Evolutionary conservation across 2,329 filamentous ascomycete genomes (phyloP).

Genomic region (Acephala macrosclerotiorum): DNA sequence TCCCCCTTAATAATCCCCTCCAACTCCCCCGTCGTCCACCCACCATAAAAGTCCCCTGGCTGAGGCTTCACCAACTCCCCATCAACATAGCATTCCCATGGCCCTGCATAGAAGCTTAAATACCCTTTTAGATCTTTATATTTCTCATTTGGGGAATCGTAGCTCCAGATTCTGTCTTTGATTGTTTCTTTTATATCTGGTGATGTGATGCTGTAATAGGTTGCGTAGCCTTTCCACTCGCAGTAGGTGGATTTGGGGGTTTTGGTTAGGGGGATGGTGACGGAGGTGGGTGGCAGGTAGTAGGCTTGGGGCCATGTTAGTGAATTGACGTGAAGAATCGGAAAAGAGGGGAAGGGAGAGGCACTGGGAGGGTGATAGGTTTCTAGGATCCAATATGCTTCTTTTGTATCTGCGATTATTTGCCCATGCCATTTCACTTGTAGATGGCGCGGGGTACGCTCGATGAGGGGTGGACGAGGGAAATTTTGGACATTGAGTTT

Average conservation of each 20-base stretch:
- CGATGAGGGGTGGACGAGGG: conserved; percentile 64
- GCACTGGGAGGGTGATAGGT: conserved; percentile 67
- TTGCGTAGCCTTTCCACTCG: conserved; percentile 68
- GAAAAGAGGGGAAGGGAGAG: background rate
- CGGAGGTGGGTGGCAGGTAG: conserved; percentile 61
- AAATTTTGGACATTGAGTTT: conserved; percentile 64
- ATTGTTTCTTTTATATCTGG: conserved; percentile 40
- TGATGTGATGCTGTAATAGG: conserved; percentile 54
- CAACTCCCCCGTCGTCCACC: conserved; percentile 68
- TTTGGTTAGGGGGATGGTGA: conserved; percentile 55
- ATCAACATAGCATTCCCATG: conserved; percentile 69
- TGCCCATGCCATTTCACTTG: conserved; percentile 62
- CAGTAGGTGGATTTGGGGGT: conserved; percentile 57
- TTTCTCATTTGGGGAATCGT: conserved; percentile 58
- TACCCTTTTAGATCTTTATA: conserved; percentile 63
- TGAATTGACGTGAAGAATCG: background rate
- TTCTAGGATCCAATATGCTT: conserved; percentile 68
- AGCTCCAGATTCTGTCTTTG: conserved; percentile 64
- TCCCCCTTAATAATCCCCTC: conserved; percentile 58
- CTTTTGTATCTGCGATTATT: conserved; percentile 63
- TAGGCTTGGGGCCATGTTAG: conserved; percentile 54
- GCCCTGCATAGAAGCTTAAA: conserved; percentile 66
- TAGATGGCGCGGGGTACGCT: conserved; percentile 60
- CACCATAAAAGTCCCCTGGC: conserved; percentile 69
- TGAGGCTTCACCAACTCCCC: conserved; percentile 65